Evolutionary conservation across 2,329 filamentous ascomycete species (phyloP), one percentile per base, ranked within the genome.

Genomic region (Fusarium circinatum): DNA sequence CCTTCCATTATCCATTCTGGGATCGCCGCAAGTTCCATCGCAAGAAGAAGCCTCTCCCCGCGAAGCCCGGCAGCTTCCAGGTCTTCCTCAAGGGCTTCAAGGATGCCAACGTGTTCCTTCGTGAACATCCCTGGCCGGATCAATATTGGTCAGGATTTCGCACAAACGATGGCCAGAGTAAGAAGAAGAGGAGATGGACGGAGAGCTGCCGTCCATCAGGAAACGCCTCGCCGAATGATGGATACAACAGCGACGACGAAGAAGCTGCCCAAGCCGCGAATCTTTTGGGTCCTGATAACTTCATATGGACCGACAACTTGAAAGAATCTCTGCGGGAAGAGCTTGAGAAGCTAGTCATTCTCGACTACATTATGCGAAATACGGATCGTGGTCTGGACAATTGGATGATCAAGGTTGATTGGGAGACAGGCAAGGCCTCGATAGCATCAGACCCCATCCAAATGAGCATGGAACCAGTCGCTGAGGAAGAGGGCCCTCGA

Each of bases 311-410:
- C 1, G 93, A 97, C 58, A 85, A 87, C 11, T 83, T 99, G 51
- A 97, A 98, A 80, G 94, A 97, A 81, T 93, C 94, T 1, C 98
- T 99, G 80, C 88, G 96, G 42, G 96, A 99, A 82, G 94, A 98
- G 83, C 87, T 99, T 54, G 96, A 99, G 84, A 98, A 98, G 83
- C 87, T 99, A 13, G 97, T 99, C 28, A 97, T 99, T 78, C 83
- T 99, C 74, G 96, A 99, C 83, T 99, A 99, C 81, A 97, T 99
- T 73, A 99, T 99, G 96, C 91, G 96, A 65, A 99, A 99, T 80
- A 99, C 96, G 4, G 96, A 99, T 81, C 90, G 96, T 83, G 96
- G 96, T 4, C 86, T 98, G 64, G 96, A 99, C 81, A 99, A 99
- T 78, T 99, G 96, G 96, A 99, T 99, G 96, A 95, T 99, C 80